These are phyloP conservation scores for Dothiorella sarmentorum DNA, from an alignment of 2,329 filamentous ascomycete species.

Conservation along the genomic window DNA sequence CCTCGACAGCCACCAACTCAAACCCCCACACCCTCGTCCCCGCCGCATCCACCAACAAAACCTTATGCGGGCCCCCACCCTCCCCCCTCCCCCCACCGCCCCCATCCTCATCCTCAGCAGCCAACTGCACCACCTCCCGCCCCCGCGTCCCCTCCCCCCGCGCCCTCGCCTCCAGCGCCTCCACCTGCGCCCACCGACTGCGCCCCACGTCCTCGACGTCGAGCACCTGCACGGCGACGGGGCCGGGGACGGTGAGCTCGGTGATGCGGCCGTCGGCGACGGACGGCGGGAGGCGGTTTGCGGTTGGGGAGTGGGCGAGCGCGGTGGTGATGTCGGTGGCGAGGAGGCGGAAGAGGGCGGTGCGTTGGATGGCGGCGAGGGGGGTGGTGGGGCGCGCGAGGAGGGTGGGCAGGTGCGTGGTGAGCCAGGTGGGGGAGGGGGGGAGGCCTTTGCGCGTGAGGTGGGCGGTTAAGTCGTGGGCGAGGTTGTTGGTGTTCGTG, in stretches of 20 bases:
- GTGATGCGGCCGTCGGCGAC: conserved; percentile 52
- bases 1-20: conserved; percentile 53
- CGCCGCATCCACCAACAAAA: conserved; percentile 74
- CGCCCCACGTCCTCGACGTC: conserved; percentile 80
- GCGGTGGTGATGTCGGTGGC: conserved; percentile 70
- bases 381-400: conserved; percentile 51
- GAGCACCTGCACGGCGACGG: conserved; percentile 75
- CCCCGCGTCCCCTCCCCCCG: conserved; percentile 73
- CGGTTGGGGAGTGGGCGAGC: conserved; percentile 38
- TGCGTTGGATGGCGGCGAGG: conserved; percentile 69
- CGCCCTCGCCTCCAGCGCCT: conserved; percentile 70
- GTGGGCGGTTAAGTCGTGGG: conserved; percentile 49
- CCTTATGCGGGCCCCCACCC: conserved; percentile 60
- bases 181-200: conserved; percentile 82
- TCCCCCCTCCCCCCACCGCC: conserved; percentile 21
- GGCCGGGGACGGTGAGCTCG: conserved; percentile 55
- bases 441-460: conserved; percentile 53
- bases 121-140: conserved; percentile 74
- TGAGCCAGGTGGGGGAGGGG: conserved; percentile 61
- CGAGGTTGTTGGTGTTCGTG: conserved; percentile 40
- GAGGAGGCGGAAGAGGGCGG: conserved; percentile 76
- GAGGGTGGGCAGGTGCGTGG: conserved; percentile 55
- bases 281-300: conserved; percentile 54
- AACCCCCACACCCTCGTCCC: conserved; percentile 72
- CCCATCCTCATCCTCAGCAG: conserved; percentile 35